Base-by-base conservation (phyloP, 192 early-diverging fungal genomes). In the Chytriomyces confervae region DNA sequence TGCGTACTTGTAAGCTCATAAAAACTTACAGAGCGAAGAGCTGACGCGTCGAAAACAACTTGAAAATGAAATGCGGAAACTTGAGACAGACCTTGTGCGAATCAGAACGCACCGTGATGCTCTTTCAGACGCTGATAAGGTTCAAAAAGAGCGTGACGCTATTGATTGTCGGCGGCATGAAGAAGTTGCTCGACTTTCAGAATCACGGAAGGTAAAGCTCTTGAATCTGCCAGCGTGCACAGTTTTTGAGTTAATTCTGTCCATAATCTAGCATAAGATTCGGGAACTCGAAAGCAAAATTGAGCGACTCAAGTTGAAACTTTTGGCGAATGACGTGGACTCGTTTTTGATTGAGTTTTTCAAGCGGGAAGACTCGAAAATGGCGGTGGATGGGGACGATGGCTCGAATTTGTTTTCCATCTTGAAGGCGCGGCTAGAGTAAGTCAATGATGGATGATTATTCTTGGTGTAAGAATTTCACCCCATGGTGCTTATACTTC, bases 101-200 rank as follows among this genome's bases (percentile, higher is more conserved):
- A 20, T 88, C 49, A 80, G 88, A 48, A 76, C 66, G 20, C 61
- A 83, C 50, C 80, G 88, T 43, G 86, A 89, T 69, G 48, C 43
- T 23, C 53, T 87, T 20, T 84, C 83, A 71, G 81, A 84, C 10
- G 62, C 23, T 1, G 48, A 81, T 11, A 83, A 89, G 49, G 45
- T 84, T 36, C 75, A 80, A 62, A 61, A 68, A 20, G 79, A 80
- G 50, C 87, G 85, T 74, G 84, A 84, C 51, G 72, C 77, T 7
- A 45, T 83, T 2, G 86, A 87, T 29, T 13, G 79, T 18, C 50
- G 62, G 13, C 82, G 82, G 13, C 48, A 80, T 24, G 43, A 87
- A 44, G 85, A 86, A 69, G 76, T 86, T 43, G 51, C 62, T 20
- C 63, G 62, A 18, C 18, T 86, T 23, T 82, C 83, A 24, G 85